phyloP scores from a whole-genome alignment of 176 grass and related monocot species.

The Melocanna baccifera region DNA sequence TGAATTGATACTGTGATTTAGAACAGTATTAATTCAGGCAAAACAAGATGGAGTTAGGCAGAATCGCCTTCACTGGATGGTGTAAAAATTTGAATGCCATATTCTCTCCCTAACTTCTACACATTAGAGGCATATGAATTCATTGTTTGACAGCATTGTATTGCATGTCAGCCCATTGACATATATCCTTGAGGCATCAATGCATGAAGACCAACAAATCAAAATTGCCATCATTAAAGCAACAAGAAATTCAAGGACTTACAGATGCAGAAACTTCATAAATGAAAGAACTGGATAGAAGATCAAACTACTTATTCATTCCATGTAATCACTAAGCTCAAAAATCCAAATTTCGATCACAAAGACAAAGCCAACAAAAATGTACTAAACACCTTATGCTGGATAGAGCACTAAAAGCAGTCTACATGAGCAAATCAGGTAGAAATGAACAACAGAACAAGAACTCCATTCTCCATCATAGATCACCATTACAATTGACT shows the following conservation, averaged over 20 bases:
- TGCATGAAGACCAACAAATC: not conserved
- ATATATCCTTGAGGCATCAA: not conserved
- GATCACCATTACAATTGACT: not conserved
- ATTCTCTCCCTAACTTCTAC: not conserved
- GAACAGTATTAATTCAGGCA: not conserved
- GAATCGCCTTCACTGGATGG: not conserved
- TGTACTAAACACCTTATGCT: not conserved
- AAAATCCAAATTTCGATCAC: not conserved
- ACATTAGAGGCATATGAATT: not conserved
- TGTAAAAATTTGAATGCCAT: not conserved
- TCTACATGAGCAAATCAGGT: not conserved
- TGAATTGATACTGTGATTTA: not conserved
- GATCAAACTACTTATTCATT: not conserved
- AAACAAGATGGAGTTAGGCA: not conserved
- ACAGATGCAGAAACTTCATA: not conserved
- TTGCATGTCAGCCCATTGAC: not conserved
- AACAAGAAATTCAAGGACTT: not conserved
- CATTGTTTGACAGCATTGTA: not conserved
- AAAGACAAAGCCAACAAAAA: not conserved
- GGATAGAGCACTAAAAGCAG: not conserved
- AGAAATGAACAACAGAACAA: too few species aligned
- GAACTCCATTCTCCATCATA: not conserved
- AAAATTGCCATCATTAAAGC: not conserved
- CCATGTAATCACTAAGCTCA: not conserved
- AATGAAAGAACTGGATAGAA: constrained; percentile 1